Evolutionary conservation across 306 rosid genomes (phyloP), one percentile per base, ranked within the genome.

Genomic region (Cicer judaicum): DNA sequence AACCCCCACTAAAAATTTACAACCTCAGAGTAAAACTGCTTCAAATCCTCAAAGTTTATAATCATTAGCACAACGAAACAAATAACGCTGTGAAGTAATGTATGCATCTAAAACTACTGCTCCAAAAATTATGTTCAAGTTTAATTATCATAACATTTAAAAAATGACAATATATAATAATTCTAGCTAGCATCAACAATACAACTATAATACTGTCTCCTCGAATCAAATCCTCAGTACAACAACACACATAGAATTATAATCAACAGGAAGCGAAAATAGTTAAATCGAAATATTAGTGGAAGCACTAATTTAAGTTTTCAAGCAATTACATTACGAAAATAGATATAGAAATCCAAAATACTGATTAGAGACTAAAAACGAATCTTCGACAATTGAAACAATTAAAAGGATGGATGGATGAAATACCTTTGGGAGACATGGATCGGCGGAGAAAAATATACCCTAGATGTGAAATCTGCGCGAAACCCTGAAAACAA

Each of bases 341-440:
- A 15, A 38, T 1, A 21, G 19, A 7, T 54, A 2, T 38, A 10
- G 63, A 36, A 52, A 71, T 46, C 14, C 10, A 12, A 71, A 29
- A 29, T 29, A 5, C 36, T 29, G 5, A 29, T 29, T 1, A 21
- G 12, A 41, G 44, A 54, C 14, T 10, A 5, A 5, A 49, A 10
- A 13, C 1, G 56, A 47, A 47, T 47, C 9, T 50, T 14, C 21
- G 18, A 50, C 21, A 7, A 50, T 50, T 50, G 56, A 50, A 39
- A 14, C 36, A 29, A 47, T 5, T 9, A 7, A 10, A 9, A 6
- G 41, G 8, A 49, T 52, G 1, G 12, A 50, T 0, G 9, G 49
- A 9, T 40, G 6, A n/a, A 75, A 50, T 82, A 91, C 96, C 93
- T 80, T 88, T 87, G 38, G 72, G 91, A 78, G 93, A 91, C 96